A percentile compares a stretch with the other conserved stretches of the same genome.
phyloP scores from a whole-genome alignment of 805 yeast genomes.

The Dipodascopsis uninucleata region DNA sequence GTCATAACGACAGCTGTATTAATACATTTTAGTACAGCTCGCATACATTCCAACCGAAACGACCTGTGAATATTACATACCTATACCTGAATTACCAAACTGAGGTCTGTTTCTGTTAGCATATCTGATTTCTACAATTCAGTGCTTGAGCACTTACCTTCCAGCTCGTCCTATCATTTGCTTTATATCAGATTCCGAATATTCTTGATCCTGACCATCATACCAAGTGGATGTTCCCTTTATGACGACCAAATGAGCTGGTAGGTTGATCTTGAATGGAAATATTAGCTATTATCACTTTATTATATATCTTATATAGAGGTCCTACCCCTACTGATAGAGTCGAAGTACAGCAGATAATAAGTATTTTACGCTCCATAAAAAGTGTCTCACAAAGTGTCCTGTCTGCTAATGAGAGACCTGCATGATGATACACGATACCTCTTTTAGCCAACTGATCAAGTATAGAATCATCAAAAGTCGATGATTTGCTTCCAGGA shows the following conservation, averaged over 20 bases:
- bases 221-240: constrained; percentile 58
- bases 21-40: too few relatives aligned
- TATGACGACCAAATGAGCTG: constrained; percentile 57
- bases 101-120: constrained; percentile 43
- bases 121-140: background rate
- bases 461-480: constrained; percentile 15
- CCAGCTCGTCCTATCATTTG: constrained; percentile 71
- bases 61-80: constrained; percentile 34
- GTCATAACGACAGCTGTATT: constrained; percentile 44
- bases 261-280: constrained; percentile 42
- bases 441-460: constrained; percentile 34
- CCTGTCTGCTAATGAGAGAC: constrained; percentile 49
- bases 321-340: constrained; percentile 53
- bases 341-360: constrained; percentile 57
- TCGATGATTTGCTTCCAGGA: too few relatives aligned
- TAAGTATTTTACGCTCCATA: constrained; percentile 41
- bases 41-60: too few relatives aligned
- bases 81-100: constrained; percentile 48
- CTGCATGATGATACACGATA: constrained; percentile 59
- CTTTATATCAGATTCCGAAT: constrained; percentile 51
- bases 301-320: background rate
- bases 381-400: constrained; percentile 45
- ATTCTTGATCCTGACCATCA: constrained; percentile 44
- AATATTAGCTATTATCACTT: background rate
- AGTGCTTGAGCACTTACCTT: constrained; percentile 16